Conservation (phyloP, 352 stramenopile species). For the Pythium phragmiticola region DNA sequence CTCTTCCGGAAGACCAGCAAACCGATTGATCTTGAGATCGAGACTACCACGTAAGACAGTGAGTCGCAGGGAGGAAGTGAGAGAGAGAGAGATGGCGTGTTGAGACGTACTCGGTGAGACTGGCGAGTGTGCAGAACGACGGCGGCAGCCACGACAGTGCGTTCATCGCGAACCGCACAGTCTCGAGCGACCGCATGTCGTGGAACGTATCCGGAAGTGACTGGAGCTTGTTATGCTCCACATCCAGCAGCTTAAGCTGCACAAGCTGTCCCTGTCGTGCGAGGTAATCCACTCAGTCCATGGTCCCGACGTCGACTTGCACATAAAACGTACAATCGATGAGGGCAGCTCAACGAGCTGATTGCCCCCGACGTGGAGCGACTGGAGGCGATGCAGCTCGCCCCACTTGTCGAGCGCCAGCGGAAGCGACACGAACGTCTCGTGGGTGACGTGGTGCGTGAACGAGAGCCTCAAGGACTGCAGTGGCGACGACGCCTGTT, state of each 20-base stretch:
- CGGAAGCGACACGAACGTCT: conserved; percentile 39
- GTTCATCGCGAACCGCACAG: conserved; percentile 61
- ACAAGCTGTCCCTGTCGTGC: conserved; percentile 51
- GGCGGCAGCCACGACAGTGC: conserved; percentile 43
- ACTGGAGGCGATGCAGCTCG: conserved; percentile 40
- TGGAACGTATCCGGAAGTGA: conserved; percentile 55
- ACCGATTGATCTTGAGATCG: conserved; percentile 74
- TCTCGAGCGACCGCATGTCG: conserved; percentile 42
- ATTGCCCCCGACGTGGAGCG: conserved; percentile 56
- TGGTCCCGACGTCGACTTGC: conserved; percentile 10
- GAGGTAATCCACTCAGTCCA: not conserved
- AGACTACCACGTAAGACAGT: conserved; percentile 27
- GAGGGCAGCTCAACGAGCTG: conserved; percentile 56
- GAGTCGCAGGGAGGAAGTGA: not conserved
- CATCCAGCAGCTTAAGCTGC: conserved; percentile 54
- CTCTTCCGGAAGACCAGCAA: conserved; percentile 40
- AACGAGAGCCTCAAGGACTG: conserved; percentile 46
- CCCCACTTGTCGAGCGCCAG: conserved; percentile 52
- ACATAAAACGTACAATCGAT: conserved; percentile 50
- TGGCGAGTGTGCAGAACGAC: conserved; percentile 48
- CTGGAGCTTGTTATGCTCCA: conserved; percentile 70
- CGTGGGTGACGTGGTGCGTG: conserved; percentile 42
- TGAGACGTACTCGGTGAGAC: conserved; percentile 51
- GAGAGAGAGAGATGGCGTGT: not conserved
- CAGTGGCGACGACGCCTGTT: conserved; percentile 1